Percentiles rank a stretch among this genome's conserved stretches.
These are phyloP conservation scores for Pistacia atlantica DNA, from an alignment of 345 rosid species.

Conservation along the genomic window DNA sequence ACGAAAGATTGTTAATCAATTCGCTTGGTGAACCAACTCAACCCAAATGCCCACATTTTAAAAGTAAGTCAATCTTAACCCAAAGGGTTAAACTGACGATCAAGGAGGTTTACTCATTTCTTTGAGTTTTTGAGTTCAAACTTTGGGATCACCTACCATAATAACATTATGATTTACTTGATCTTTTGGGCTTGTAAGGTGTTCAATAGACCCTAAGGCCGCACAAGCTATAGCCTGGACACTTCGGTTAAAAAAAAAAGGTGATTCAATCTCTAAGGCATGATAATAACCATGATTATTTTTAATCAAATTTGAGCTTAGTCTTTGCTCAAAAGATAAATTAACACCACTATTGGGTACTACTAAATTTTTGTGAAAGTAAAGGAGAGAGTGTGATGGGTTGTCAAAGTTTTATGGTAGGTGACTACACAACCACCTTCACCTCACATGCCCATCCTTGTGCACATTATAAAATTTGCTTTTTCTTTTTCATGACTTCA, in stretches of 20 bases:
- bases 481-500: constrained; percentile 32
- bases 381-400: constrained; percentile 37
- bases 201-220: too few species aligned
- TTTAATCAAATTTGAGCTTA: not conserved
- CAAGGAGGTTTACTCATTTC: too few species aligned
- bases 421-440: constrained; percentile 62
- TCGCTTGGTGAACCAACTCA: constrained; percentile 22
- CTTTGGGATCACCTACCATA: too few species aligned
- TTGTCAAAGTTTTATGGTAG: constrained; percentile 50
- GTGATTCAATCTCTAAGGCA: constrained; percentile 16
- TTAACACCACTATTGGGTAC: not conserved
- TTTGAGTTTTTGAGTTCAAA: too few species aligned
- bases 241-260: not conserved
- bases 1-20: not conserved
- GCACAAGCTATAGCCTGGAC: too few species aligned
- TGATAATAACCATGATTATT: not conserved
- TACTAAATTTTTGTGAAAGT: constrained; percentile 8
- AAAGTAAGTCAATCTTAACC: not conserved
- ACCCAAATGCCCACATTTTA: constrained; percentile 8
- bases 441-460: constrained; percentile 51
- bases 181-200: too few species aligned
- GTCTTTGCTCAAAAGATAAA: not conserved
- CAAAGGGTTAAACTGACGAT: too few species aligned
- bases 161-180: too few species aligned
- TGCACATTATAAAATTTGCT: constrained; percentile 30